phyloP scores from a whole-genome alignment of 306 rosid genomes.

The Fragaria vesca region DNA sequence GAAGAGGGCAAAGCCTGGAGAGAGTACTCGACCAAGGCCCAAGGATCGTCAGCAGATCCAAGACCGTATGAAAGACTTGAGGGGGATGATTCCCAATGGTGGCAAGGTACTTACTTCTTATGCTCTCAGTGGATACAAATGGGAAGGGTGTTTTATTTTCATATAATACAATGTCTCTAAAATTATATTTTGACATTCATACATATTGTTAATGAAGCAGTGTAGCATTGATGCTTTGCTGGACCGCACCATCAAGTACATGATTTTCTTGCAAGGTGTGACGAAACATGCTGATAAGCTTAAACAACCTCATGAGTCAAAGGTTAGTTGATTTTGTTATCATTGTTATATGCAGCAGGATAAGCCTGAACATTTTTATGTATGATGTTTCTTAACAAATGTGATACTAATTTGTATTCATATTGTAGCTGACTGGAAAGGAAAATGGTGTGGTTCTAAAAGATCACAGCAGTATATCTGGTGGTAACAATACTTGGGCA shows the following conservation, averaged over 20 bases:
- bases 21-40: conserved; percentile 78
- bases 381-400: conserved; percentile 22
- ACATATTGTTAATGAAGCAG: conserved; percentile 51
- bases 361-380: neutral
- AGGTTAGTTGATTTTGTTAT: conserved; percentile 43
- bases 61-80: conserved; percentile 82
- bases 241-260: conserved; percentile 80
- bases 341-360: conserved; percentile 1
- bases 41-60: conserved; percentile 98
- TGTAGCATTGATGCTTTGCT: conserved; percentile 89
- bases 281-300: conserved; percentile 67
- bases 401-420: conserved; percentile 18
- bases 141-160: neutral
- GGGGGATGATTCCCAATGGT: conserved; percentile 75
- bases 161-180: neutral
- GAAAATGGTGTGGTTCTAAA: conserved; percentile 42
- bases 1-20: conserved; percentile 79
- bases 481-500: conserved; percentile 63
- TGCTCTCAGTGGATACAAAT: conserved; percentile 2
- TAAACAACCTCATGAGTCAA: conserved; percentile 54
- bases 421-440: conserved; percentile 48
- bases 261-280: conserved; percentile 68
- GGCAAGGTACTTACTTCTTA: conserved; percentile 59
- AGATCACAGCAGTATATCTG: conserved; percentile 31
- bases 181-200: neutral